phyloP scores from a whole-genome alignment of 73 alveolate species.

The Symbiodinium natans region DNA sequence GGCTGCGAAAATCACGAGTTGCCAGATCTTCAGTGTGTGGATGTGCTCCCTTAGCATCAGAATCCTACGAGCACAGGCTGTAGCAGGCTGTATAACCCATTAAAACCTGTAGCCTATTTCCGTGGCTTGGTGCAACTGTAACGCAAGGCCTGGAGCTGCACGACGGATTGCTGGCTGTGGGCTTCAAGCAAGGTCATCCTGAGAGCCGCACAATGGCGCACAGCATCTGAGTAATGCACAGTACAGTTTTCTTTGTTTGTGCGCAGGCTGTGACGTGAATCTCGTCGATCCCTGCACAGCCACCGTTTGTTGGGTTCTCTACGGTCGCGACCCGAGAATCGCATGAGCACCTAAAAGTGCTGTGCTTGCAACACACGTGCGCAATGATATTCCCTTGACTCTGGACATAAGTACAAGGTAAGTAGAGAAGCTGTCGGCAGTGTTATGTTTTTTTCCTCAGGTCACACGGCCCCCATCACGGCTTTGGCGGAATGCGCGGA shows the following conservation, averaged over 20 bases:
- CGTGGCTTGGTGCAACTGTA: neutral
- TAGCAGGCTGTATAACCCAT: too few relatives aligned
- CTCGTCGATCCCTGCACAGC: conserved; percentile 35
- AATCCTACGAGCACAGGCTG: too few relatives aligned
- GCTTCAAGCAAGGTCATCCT: conserved; percentile 40
- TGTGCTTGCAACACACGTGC: too few relatives aligned
- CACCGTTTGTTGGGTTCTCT: conserved; percentile 59
- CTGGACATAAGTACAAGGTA: too few relatives aligned
- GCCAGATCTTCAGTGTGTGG: neutral
- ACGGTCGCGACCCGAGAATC: conserved; percentile 24
- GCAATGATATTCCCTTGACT: neutral
- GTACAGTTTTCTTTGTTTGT: neutral
- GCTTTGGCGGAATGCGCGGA: conserved; percentile 79
- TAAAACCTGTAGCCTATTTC: too few relatives aligned
- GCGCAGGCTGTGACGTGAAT: conserved; percentile 44
- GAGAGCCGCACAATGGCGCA: neutral
- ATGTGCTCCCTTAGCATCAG: too few relatives aligned
- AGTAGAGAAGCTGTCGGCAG: too few relatives aligned
- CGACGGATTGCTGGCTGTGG: conserved; percentile 68
- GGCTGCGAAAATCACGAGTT: neutral
- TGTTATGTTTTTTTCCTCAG: neutral
- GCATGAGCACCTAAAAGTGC: too few relatives aligned
- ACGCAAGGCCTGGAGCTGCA: conserved; percentile 40
- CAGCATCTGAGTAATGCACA: neutral
- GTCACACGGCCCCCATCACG: conserved; percentile 48